These are phyloP conservation scores for Capsicum rhomboideum DNA, from an alignment of 257 asterid genomes.

Conservation along the genomic window DNA sequence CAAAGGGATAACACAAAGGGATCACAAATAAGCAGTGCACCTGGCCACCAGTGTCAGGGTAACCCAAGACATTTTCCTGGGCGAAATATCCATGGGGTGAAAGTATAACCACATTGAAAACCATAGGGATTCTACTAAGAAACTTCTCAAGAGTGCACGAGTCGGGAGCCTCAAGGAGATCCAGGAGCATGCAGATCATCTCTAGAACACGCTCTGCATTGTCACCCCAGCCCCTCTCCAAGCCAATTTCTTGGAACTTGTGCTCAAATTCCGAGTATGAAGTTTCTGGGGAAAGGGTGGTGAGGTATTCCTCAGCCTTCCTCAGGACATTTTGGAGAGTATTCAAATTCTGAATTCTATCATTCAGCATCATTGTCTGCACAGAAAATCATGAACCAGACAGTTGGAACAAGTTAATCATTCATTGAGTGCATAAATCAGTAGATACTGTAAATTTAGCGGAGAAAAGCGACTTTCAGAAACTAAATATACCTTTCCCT, in stretches of 20 bases:
- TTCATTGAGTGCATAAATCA: background rate
- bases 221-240: slow-evolving; percentile 99
- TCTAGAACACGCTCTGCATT: slow-evolving; percentile 58
- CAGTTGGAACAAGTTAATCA: background rate
- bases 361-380: slow-evolving; percentile 83
- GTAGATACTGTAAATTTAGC: background rate
- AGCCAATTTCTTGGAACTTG: slow-evolving; percentile 78
- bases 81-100: slow-evolving; percentile 99
- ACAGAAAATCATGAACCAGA: background rate
- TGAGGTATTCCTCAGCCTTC: slow-evolving; percentile 88
- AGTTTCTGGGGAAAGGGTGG: slow-evolving; percentile 57
- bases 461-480: background rate
- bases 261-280: slow-evolving; percentile 51
- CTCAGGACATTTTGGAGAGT: slow-evolving; percentile 67
- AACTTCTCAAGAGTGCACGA: slow-evolving; percentile 84
- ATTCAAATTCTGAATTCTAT: slow-evolving; percentile 48
- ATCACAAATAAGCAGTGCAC: slow-evolving; percentile 17
- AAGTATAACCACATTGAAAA: slow-evolving; percentile 91
- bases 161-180: slow-evolving; percentile 91
- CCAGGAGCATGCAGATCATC: slow-evolving; percentile 82
- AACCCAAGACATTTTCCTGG: slow-evolving; percentile 94
- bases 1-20: background rate
- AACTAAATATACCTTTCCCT: slow-evolving; percentile 60
- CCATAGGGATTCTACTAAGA: slow-evolving; percentile 87
- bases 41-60: slow-evolving; percentile 99